Conservation (phyloP, 441 rosid genomes). For the Arabidopsis lyrata region DNA sequence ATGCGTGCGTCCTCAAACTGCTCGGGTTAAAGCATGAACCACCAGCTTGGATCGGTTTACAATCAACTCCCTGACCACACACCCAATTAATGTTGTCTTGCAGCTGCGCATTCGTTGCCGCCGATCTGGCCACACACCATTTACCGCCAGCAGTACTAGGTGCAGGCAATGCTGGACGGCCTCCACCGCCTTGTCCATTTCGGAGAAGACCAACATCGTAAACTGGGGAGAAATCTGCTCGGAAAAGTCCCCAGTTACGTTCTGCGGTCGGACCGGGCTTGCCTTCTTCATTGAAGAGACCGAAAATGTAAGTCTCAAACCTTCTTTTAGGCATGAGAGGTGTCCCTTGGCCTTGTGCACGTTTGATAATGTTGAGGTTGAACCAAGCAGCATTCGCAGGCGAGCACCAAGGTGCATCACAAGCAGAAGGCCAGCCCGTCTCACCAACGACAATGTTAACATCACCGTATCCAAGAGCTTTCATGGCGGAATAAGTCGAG, state of each 20-base stretch:
- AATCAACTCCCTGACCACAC: constrained; percentile 52
- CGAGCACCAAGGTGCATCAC: constrained; percentile 53
- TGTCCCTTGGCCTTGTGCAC: constrained; percentile 57
- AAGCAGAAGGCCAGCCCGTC: constrained; percentile 74
- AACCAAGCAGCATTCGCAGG: constrained; percentile 53
- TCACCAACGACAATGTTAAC: constrained; percentile 60
- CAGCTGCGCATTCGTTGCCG: constrained; percentile 45
- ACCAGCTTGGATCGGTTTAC: constrained; percentile 53
- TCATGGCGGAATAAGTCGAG: constrained; percentile 61
- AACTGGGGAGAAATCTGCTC: constrained; percentile 60
- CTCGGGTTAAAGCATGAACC: constrained; percentile 54
- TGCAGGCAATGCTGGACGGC: constrained; percentile 40
- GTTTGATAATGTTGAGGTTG: constrained; percentile 53
- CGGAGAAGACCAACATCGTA: constrained; percentile 56
- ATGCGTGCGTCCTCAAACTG: constrained; percentile 47
- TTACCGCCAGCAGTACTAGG: constrained; percentile 39
- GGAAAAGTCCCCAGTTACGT: constrained; percentile 64
- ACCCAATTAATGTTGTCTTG: constrained; percentile 56
- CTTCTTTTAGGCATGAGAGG: constrained; percentile 69
- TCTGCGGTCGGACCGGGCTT: constrained; percentile 66
- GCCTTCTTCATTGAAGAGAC: constrained; percentile 62
- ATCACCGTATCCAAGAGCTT: constrained; percentile 60
- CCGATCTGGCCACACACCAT: constrained; percentile 55
- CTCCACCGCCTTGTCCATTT: constrained; percentile 44
- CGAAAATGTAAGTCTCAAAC: constrained; percentile 72